phyloP scores from a whole-genome alignment of 257 asterid genomes.

The Echium plantagineum region DNA sequence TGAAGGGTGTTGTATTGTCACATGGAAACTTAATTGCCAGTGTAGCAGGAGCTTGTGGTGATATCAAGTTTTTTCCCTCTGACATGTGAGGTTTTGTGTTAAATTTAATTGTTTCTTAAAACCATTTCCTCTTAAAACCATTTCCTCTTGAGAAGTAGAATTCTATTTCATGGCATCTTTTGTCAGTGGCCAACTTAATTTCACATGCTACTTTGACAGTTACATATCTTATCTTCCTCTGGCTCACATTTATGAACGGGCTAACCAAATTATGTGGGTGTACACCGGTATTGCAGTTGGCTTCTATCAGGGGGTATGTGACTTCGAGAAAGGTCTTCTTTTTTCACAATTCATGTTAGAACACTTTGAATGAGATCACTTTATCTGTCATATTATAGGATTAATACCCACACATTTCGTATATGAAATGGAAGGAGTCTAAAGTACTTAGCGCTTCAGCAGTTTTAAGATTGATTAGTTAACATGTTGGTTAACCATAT shows the following conservation, averaged over 20 bases:
- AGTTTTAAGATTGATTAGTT: no score
- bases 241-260: conserved; percentile 97
- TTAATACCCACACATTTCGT: neutral
- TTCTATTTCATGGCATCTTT: neutral
- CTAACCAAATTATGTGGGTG: conserved; percentile 52
- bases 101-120: conserved; percentile 3
- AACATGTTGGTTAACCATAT: no score
- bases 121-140: no score
- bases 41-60: conserved; percentile 51
- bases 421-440: neutral
- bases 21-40: conserved; percentile 76
- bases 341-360: neutral
- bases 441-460: no score
- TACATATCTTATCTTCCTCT: conserved; percentile 92
- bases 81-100: conserved; percentile 62
- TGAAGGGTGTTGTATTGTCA: conserved; percentile 75
- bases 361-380: neutral
- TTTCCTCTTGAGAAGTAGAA: neutral
- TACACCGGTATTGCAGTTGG: conserved; percentile 72
- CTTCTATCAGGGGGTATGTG: conserved; percentile 85
- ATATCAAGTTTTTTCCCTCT: conserved; percentile 49
- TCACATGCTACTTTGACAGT: conserved; percentile 27
- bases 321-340: neutral
- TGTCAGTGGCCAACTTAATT: conserved; percentile 3
- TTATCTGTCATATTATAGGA: neutral